Conservation (phyloP, 352 stramenopile genomes). For the Pythium pyrilobum region DNA sequence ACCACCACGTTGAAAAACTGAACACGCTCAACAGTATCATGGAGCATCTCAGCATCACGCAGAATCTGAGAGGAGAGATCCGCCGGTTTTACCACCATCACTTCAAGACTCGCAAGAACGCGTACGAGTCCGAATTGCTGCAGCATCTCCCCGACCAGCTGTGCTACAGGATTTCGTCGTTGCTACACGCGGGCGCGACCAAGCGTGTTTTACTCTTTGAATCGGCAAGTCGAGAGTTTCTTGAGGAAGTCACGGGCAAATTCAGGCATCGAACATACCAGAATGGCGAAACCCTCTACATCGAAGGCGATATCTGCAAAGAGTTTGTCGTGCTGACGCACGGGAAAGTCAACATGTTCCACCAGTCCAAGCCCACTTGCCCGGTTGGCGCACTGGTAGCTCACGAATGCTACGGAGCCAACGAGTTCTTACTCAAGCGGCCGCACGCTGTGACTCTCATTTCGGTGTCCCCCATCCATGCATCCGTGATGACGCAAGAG, state of each 20-base stretch:
- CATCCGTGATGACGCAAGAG: slow-evolving; percentile 67
- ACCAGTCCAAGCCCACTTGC: slow-evolving; percentile 30
- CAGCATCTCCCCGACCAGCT: slow-evolving; percentile 64
- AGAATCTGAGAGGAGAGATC: slow-evolving; percentile 51
- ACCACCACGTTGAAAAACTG: slow-evolving; percentile 64
- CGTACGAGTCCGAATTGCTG: slow-evolving; percentile 69
- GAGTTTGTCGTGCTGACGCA: slow-evolving; percentile 64
- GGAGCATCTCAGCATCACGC: slow-evolving; percentile 48
- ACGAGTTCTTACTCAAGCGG: slow-evolving; percentile 49
- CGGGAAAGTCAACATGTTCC: slow-evolving; percentile 66
- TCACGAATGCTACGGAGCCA: slow-evolving; percentile 65
- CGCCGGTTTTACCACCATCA: slow-evolving; percentile 71
- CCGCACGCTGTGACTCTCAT: slow-evolving; percentile 42
- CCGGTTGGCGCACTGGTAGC: slow-evolving; percentile 53
- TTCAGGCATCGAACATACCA: slow-evolving; percentile 71
- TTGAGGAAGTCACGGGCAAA: slow-evolving; percentile 76
- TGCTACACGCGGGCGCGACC: slow-evolving; percentile 57
- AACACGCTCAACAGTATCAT: slow-evolving; percentile 63
- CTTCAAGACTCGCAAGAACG: slow-evolving; percentile 48
- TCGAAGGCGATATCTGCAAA: slow-evolving; percentile 64
- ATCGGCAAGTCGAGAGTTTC: slow-evolving; percentile 53
- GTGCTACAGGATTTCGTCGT: slow-evolving; percentile 66
- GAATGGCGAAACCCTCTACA: slow-evolving; percentile 59
- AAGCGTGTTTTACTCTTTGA: slow-evolving; percentile 57
- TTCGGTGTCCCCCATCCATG: slow-evolving; percentile 41